These are phyloP conservation scores for Dactylellina drechsleri DNA, from an alignment of 2,329 filamentous ascomycete genomes.

Conservation along the genomic window DNA sequence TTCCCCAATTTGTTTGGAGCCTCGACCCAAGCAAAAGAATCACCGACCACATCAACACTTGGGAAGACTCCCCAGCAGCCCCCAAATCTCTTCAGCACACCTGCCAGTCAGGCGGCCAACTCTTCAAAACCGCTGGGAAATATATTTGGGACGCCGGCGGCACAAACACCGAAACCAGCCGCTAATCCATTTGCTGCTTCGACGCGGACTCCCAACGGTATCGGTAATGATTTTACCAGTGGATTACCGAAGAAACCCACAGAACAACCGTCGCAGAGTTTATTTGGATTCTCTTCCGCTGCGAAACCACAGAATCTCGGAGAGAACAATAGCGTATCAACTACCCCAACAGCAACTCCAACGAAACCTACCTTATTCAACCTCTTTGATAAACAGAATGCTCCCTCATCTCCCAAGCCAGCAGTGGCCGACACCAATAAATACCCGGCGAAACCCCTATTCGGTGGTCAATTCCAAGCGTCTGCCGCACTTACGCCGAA, in stretches of 20 bases:
- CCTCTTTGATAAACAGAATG: conserved; percentile 17
- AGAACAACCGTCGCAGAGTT: background rate
- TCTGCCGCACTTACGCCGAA: background rate
- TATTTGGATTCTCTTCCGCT: conserved; percentile 28
- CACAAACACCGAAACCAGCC: conserved; percentile 17
- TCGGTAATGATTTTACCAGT: background rate
- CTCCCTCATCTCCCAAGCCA: background rate
- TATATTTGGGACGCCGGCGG: conserved; percentile 26
- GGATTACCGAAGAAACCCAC: background rate
- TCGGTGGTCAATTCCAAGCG: conserved; percentile 15
- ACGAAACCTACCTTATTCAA: conserved; percentile 25
- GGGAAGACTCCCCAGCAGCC: background rate
- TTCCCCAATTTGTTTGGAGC: conserved; percentile 37
- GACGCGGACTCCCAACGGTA: conserved; percentile 19
- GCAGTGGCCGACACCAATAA: background rate
- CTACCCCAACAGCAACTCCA: conserved; percentile 36
- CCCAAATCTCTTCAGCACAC: conserved; percentile 20
- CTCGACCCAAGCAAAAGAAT: background rate
- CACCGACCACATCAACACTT: background rate
- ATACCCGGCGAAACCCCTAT: conserved; percentile 13
- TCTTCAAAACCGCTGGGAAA: conserved; percentile 4
- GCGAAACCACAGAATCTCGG: conserved; percentile 7
- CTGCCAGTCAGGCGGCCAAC: conserved; percentile 1
- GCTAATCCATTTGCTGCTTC: conserved; percentile 22
- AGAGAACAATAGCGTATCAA: background rate